Conservation (phyloP, 495 filamentous ascomycete genomes). For the Eremomyces bilateralis region DNA sequence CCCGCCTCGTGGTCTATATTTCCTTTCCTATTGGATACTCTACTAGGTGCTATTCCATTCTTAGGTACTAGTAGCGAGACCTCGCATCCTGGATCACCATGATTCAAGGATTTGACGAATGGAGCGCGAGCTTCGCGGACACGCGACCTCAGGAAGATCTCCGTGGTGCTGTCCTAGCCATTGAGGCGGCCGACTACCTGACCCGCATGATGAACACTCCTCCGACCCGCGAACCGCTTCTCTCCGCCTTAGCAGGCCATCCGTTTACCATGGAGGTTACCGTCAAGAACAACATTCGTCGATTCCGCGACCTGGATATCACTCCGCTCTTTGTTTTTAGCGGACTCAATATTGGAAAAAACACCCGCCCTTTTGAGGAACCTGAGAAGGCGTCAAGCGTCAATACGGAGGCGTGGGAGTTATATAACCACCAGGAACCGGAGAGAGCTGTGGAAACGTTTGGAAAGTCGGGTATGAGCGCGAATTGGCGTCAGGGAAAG, state of each 20-base stretch:
- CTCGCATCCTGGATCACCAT: too few relatives aligned
- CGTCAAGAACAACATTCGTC: conserved; percentile 51
- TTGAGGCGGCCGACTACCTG: conserved; percentile 84
- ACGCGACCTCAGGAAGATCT: conserved; percentile 38
- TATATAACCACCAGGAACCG: conserved; percentile 64
- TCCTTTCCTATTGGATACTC: too few relatives aligned
- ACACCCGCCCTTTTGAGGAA: conserved; percentile 34
- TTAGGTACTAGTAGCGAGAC: too few relatives aligned
- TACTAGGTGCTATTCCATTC: too few relatives aligned
- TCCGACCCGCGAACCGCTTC: conserved; percentile 57
- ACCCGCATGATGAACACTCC: conserved; percentile 44
- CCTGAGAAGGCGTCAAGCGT: conserved; percentile 19
- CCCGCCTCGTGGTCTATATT: too few relatives aligned
- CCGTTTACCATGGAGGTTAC: conserved; percentile 52
- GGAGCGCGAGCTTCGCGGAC: conserved; percentile 27
- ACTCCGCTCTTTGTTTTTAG: conserved; percentile 72
- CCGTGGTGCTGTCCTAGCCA: conserved; percentile 49
- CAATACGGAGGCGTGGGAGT: conserved; percentile 50
- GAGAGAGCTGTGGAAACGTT: conserved; percentile 64
- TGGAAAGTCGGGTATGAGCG: conserved; percentile 44
- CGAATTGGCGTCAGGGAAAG: background rate
- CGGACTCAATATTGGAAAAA: conserved; percentile 54
- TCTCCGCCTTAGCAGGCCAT: conserved; percentile 73
- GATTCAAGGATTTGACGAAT: conserved; percentile 40
- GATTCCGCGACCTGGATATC: conserved; percentile 39